Conservation (phyloP, 2,329 filamentous ascomycete species). For the Pyrenophora tritici-repentis region DNA sequence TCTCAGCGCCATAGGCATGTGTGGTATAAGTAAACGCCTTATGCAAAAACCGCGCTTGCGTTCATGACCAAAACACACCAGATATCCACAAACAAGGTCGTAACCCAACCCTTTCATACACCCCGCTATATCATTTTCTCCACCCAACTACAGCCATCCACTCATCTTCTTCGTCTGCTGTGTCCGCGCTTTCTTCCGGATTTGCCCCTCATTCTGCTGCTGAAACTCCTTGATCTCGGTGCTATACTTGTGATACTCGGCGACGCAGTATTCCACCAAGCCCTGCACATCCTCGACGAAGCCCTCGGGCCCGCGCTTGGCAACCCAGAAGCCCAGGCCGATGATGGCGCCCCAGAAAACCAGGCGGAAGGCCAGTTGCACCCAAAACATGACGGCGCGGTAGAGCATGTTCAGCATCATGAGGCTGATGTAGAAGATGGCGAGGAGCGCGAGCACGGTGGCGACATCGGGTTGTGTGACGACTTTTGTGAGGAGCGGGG, state of each 20-base stretch:
- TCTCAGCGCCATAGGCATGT: no score
- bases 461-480: slow-evolving; percentile 52
- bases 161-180: slow-evolving; percentile 7
- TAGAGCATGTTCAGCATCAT: slow-evolving; percentile 71
- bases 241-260: slow-evolving; percentile 46
- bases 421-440: slow-evolving; percentile 66
- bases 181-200: slow-evolving; percentile 29
- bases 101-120: neutral
- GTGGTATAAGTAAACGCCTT: neutral
- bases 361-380: slow-evolving; percentile 66
- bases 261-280: slow-evolving; percentile 45
- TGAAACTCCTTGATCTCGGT: slow-evolving; percentile 35
- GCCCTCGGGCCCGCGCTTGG: slow-evolving; percentile 66
- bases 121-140: neutral
- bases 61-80: no score
- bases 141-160: slow-evolving; percentile 14
- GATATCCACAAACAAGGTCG: no score
- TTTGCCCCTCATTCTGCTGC: slow-evolving; percentile 32
- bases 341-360: slow-evolving; percentile 67
- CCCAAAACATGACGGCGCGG: slow-evolving; percentile 76
- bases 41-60: no score
- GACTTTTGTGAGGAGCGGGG: slow-evolving; percentile 35
- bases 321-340: slow-evolving; percentile 61
- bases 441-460: slow-evolving; percentile 60
- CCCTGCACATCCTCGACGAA: slow-evolving; percentile 63